Evolutionary conservation across 2,329 filamentous ascomycete species (phyloP).

Genomic region (Penicillium glabrum): DNA sequence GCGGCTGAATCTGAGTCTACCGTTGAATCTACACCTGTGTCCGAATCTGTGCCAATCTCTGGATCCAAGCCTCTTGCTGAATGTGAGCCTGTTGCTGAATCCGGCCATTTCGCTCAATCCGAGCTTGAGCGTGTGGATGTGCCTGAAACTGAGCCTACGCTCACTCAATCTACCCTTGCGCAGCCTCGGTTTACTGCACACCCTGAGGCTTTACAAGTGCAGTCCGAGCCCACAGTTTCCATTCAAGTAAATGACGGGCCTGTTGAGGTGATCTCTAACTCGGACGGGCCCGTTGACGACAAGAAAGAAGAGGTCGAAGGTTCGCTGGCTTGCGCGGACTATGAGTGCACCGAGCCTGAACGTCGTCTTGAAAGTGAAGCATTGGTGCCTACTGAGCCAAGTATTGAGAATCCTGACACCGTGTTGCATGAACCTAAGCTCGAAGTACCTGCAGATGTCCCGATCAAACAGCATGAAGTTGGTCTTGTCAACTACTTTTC

Average conservation of each 20-base stretch:
- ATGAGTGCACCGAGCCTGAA: neutral
- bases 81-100: no score
- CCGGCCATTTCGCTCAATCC: neutral
- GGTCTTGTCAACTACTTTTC: neutral
- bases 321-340: neutral
- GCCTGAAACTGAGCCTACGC: neutral
- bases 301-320: neutral
- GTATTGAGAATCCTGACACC: neutral
- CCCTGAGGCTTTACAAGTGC: neutral
- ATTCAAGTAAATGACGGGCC: neutral
- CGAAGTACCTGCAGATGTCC: neutral
- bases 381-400: neutral
- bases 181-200: neutral
- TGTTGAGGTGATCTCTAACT: neutral
- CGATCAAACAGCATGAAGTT: neutral
- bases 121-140: neutral
- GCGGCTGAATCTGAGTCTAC: neutral
- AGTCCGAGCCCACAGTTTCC: neutral
- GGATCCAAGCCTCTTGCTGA: neutral
- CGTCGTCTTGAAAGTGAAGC: neutral
- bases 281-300: neutral
- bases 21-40: neutral
- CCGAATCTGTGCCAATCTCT: neutral
- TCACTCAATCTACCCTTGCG: neutral
- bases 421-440: neutral